Evolutionary conservation across 306 rosid species (phyloP), one percentile per base, ranked within the genome.

Genomic region (Lablab purpureus): DNA sequence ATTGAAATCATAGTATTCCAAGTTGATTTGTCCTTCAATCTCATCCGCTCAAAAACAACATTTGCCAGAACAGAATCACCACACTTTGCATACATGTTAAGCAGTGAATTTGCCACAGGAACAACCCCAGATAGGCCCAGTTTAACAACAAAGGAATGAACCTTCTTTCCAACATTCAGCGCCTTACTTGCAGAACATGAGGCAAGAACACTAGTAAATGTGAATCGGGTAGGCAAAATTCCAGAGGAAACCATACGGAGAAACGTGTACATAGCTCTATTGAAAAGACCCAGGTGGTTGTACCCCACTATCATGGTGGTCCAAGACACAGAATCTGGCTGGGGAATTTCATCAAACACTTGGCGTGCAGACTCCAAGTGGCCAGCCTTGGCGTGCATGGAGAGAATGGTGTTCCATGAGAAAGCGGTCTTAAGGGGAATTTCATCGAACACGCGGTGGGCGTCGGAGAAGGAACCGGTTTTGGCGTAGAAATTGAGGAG

Each of bases 301-400:
- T 89, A 94, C 12, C 91, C 92, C 71, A 84, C 97, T 2, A 92
- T 92, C 84, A 92, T 84, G 0, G 88, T 75, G 63, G 93, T 94
- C 98, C 97, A 94, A 1, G 98, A 92, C 34, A 94, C 99, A 4
- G 95, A 88, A 73, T 94, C 97, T 2, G 84, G 96, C 10, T 91
- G 81, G 2, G 97, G 95, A 85, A 92, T 92, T 77, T 79, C 88
- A 19, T 84, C 71, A 52, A 94, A 88, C 46, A 92, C 47, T 3
- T 19, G 71, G 30, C 81, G 85, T 15, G 97, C 92, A 22, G 65
- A 58, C 19, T 87, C 87, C 13, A 92, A 75, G 84, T 86, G 75
- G 1, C 97, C 97, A 75, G 80, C 87, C 79, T 92, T 92, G 4
- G 88, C 91, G 14, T 85, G 87, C 0, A 88, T 90, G 1, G 97